Evolutionary conservation across 1,139 yeast species (phyloP).

Genomic region (Blastobotrys persicus): DNA sequence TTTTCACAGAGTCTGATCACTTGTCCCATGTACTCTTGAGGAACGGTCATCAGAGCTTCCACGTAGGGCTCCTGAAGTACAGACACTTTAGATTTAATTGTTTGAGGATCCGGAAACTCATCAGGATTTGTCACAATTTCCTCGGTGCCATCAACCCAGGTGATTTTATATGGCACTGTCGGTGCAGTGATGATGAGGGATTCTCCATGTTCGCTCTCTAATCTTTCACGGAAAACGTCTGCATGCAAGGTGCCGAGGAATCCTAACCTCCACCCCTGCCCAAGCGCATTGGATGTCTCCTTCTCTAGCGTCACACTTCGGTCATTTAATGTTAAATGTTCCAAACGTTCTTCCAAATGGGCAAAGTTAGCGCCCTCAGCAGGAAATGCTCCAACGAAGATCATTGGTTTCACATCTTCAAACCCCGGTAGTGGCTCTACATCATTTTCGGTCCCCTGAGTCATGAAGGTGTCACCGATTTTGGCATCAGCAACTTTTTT

Average conservation of each 20-base stretch:
- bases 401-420: slow-evolving; percentile 97
- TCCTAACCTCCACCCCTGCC: slow-evolving; percentile 97
- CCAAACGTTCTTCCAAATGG: slow-evolving; percentile 84
- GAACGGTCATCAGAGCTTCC: slow-evolving; percentile 86
- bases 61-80: slow-evolving; percentile 84
- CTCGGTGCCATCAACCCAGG: slow-evolving; percentile 60
- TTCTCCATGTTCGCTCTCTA: slow-evolving; percentile 92
- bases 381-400: slow-evolving; percentile 96
- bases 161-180: slow-evolving; percentile 85
- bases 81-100: slow-evolving; percentile 45
- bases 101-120: slow-evolving; percentile 69
- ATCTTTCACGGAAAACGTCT: slow-evolving; percentile 85
- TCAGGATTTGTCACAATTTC: slow-evolving; percentile 80
- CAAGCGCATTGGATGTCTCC: slow-evolving; percentile 91
- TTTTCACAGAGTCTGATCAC: slow-evolving; percentile 84
- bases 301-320: slow-evolving; percentile 85
- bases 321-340: slow-evolving; percentile 84
- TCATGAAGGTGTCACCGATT: slow-evolving; percentile 88
- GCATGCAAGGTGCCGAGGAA: slow-evolving; percentile 94
- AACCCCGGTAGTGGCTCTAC: slow-evolving; percentile 85
- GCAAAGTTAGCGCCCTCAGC: slow-evolving; percentile 92
- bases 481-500: slow-evolving; percentile 81
- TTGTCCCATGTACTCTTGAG: slow-evolving; percentile 81
- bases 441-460: slow-evolving; percentile 51
- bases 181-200: slow-evolving; percentile 91